Percentiles rank a stretch among this genome's conserved stretches.
Conservation (phyloP, 495 filamentous ascomycete species). For the Sabuloglossum arenarium region DNA sequence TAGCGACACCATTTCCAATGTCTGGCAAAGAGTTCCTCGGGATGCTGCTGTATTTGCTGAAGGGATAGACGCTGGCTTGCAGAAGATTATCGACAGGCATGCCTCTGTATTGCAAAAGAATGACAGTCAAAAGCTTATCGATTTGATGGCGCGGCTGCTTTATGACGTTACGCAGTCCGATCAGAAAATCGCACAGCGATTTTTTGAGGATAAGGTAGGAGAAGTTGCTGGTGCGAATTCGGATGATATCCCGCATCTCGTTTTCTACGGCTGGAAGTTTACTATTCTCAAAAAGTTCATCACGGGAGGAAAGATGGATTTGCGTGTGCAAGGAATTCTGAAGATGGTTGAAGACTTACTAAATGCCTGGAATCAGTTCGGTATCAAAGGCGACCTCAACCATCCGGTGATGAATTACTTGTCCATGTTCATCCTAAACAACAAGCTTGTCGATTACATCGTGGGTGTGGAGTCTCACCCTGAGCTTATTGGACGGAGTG, state of each 20-base stretch:
- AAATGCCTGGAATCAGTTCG: conserved; percentile 30
- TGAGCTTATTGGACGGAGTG: conserved; percentile 60
- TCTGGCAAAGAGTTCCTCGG: conserved; percentile 10
- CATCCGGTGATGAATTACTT: conserved; percentile 41
- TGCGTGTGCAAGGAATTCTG: conserved; percentile 52
- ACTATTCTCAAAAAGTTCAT: conserved; percentile 46
- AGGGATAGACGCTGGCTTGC: conserved; percentile 8
- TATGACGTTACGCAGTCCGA: not conserved
- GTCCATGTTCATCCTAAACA: conserved; percentile 38
- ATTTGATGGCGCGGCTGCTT: conserved; percentile 1
- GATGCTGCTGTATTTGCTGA: conserved; percentile 9
- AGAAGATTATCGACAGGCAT: conserved; percentile 14
- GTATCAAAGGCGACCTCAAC: conserved; percentile 11
- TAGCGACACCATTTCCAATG: conserved; percentile 10
- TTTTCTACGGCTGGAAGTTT: conserved; percentile 50
- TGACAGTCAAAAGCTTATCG: not conserved
- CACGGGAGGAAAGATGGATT: conserved; percentile 70
- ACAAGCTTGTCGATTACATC: conserved; percentile 61
- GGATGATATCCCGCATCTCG: conserved; percentile 18
- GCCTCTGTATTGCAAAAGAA: conserved; percentile 3
- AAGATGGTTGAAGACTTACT: conserved; percentile 56
- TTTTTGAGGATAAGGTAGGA: not conserved
- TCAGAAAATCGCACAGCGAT: not conserved
- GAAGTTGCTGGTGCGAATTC: not conserved
- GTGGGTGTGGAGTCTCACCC: conserved; percentile 83